phyloP scores from a whole-genome alignment of 495 filamentous ascomycete species.

The Tricharina praecox region DNA sequence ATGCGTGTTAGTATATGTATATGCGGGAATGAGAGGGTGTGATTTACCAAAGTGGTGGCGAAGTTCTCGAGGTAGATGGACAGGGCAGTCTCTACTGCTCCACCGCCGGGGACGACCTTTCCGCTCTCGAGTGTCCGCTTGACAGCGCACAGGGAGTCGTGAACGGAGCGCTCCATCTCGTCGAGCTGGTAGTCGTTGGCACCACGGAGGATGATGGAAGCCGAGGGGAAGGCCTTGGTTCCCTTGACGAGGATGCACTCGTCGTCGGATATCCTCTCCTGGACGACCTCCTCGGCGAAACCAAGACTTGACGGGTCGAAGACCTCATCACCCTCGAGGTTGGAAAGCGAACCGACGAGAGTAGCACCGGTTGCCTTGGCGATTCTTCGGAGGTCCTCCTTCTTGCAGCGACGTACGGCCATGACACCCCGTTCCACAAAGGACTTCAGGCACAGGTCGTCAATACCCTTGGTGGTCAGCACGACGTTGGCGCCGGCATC shows the following conservation, averaged over 20 bases:
- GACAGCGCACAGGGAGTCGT: conserved; percentile 90
- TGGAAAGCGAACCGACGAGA: conserved; percentile 77
- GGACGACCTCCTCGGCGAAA: conserved; percentile 81
- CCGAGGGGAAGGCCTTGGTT: conserved; percentile 79
- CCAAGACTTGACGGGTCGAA: conserved; percentile 83
- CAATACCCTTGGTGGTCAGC: conserved; percentile 94
- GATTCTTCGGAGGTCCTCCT: conserved; percentile 92
- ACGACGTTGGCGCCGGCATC: conserved; percentile 95
- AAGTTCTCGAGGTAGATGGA: conserved; percentile 99
- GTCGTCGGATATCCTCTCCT: conserved; percentile 96
- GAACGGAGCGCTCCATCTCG: conserved; percentile 97
- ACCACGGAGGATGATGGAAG: conserved; percentile 91
- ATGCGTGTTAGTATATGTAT: conserved; percentile 1
- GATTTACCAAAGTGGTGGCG: conserved; percentile 76
- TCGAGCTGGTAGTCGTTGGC: conserved; percentile 93
- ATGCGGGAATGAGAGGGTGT: background rate
- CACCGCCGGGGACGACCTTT: conserved; percentile 88
- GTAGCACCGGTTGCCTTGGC: conserved; percentile 92
- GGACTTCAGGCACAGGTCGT: conserved; percentile 83
- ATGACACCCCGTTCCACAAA: conserved; percentile 93
- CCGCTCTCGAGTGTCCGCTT: conserved; percentile 96
- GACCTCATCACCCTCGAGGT: conserved; percentile 92
- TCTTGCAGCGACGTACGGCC: conserved; percentile 93
- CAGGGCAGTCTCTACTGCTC: conserved; percentile 93
- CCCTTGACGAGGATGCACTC: conserved; percentile 96